A percentile compares a stretch with the other conserved stretches of the same genome.
Evolutionary conservation across 2,329 filamentous ascomycete species (phyloP).

Genomic region (Calonectria honghensis): DNA sequence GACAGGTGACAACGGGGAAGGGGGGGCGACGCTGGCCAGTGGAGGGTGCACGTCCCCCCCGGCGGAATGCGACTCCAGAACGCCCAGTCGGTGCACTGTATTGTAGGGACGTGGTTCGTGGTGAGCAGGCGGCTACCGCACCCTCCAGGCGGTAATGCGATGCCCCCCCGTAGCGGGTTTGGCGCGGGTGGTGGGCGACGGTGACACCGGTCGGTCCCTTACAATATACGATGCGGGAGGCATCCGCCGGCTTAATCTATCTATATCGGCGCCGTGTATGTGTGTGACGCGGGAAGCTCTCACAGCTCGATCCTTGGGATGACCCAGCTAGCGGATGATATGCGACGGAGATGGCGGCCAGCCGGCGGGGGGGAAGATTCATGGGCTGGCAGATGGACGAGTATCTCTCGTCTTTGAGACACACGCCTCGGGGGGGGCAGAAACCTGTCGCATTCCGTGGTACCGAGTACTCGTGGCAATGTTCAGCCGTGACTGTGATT

Average conservation of each 20-base stretch:
- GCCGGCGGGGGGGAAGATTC: neutral
- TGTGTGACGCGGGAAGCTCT: neutral
- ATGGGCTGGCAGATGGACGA: neutral
- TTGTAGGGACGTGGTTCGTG: constrained; percentile 11
- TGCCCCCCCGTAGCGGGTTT: constrained; percentile 3
- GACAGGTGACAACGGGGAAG: neutral
- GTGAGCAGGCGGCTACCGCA: neutral
- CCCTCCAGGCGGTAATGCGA: neutral
- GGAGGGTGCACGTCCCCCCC: constrained; percentile 6
- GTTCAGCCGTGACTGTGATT: neutral
- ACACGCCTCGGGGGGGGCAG: neutral
- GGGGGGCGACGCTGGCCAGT: constrained; percentile 7
- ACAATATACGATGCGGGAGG: neutral
- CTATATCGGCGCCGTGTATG: neutral
- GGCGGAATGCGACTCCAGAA: constrained; percentile 1
- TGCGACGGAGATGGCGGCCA: neutral
- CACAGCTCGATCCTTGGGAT: neutral
- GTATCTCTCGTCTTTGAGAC: neutral
- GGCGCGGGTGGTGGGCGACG: constrained; percentile 3
- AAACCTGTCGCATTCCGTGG: neutral
- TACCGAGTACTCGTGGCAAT: neutral
- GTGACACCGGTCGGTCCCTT: neutral
- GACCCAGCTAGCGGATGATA: neutral
- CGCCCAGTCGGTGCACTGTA: constrained; percentile 9
- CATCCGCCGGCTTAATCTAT: neutral